Evolutionary conservation across 2,329 filamentous ascomycete species (phyloP), one percentile per base, ranked within the genome.

Genomic region (Alternaria solani): DNA sequence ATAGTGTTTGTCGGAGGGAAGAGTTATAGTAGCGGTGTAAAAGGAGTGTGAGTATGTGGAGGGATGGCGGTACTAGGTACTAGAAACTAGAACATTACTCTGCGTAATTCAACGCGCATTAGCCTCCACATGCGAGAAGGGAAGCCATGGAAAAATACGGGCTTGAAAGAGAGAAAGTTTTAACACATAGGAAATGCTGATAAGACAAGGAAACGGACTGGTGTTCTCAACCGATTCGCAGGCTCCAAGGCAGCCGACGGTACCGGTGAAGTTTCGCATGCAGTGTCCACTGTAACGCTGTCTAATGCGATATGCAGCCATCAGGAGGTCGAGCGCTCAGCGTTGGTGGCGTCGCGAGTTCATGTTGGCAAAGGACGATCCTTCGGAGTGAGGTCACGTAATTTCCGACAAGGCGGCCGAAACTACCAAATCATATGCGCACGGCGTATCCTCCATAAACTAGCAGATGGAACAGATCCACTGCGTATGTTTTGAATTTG

Each of bases 11-110:
- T 34, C 44, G 5, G 20, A 25, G 26, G 26, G 20, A 7, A 53
- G 43, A 52, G 42, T 25, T 30, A 18, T 47, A 42, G 43, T 53
- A 38, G 42, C 28, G n/a, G 41, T 26, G 41, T 43, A n/a, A 60
- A 28, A 60, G 48, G 64, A 66, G 62, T 57, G 62, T 62, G 14
- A 43, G 32, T 53, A 32, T 64, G 62, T 69, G 63, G 66, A 70
- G 68, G 59, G 47, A 56, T 48, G 54, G 62, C 65, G 62, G 63
- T 63, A 72, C 67, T 70, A 71, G 66, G 65, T 54, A 71, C 63
- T 72, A 73, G 62, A 64, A 64, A 74, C 70, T 74, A 72, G 68
- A 69, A 73, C 71, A 74, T 74, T 74, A 74, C 67, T 62, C 53
- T 64, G 62, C 60, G 67, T 71, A 72, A 64, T 57, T 71, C 66